A percentile compares a stretch with the other conserved stretches of the same genome.
These are phyloP conservation scores for Luvunga scandens DNA, from an alignment of 345 rosid species.

Conservation along the genomic window DNA sequence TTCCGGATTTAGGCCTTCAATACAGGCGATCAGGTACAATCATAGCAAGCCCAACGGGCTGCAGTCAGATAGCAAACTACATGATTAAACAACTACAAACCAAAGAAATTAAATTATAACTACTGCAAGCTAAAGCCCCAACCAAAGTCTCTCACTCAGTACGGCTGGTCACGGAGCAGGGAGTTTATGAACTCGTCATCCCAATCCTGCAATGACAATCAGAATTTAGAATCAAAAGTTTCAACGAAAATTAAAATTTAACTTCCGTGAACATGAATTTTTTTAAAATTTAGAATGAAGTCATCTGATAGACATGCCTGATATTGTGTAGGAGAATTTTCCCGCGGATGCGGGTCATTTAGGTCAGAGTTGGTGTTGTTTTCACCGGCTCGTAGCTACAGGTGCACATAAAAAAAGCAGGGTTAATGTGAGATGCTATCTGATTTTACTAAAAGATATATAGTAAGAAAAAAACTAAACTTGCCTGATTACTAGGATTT, in stretches of 20 bases:
- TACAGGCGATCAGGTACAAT: no score
- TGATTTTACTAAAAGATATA: neutral
- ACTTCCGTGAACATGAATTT: neutral
- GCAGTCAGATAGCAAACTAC: no score
- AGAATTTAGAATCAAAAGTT: neutral
- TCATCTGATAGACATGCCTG: neutral
- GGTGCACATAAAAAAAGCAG: neutral
- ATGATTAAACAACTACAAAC: no score
- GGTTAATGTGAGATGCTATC: neutral
- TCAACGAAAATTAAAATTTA: neutral
- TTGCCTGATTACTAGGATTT: constrained; percentile 13
- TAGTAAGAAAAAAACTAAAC: neutral
- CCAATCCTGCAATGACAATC: constrained; percentile 17
- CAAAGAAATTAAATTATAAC: no score
- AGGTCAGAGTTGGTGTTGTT: neutral
- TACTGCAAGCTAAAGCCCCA: neutral
- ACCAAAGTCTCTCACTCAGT: neutral
- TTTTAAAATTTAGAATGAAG: neutral
- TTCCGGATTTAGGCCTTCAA: no score
- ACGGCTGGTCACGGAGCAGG: neutral
- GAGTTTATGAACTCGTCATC: constrained; percentile 22
- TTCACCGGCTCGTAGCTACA: neutral
- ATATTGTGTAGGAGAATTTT: neutral
- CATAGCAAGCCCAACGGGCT: no score
- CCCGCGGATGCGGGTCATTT: neutral